Conservation (phyloP, 192 early-diverging fungal genomes). For the Coemansia furcata region DNA sequence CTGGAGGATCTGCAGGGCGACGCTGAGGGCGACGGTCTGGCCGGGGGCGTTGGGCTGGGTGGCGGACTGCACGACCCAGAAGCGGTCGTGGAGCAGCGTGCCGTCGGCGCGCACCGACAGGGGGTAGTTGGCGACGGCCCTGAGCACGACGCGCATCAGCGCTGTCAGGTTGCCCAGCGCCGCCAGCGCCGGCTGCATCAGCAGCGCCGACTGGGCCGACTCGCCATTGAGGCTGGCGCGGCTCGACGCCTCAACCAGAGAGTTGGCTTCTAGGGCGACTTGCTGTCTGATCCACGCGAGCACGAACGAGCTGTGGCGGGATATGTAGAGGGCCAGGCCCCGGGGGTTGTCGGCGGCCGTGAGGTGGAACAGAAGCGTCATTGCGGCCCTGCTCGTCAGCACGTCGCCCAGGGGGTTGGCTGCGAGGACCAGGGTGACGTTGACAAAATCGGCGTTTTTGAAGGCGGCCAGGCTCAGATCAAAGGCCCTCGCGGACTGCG, state of each 20-base stretch:
- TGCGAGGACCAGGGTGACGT: slow-evolving; percentile 23
- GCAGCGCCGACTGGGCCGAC: neutral
- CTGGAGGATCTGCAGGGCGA: slow-evolving; percentile 14
- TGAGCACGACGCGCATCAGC: slow-evolving; percentile 27
- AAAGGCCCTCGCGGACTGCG: slow-evolving; percentile 36
- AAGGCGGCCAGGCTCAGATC: slow-evolving; percentile 15
- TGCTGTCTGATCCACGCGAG: slow-evolving; percentile 45
- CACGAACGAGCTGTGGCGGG: slow-evolving; percentile 31
- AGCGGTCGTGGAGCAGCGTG: slow-evolving; percentile 14
- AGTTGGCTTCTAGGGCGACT: slow-evolving; percentile 22
- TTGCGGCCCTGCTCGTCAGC: slow-evolving; percentile 24
- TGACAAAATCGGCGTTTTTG: slow-evolving; percentile 16
- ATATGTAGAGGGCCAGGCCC: slow-evolving; percentile 23
- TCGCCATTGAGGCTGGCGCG: neutral
- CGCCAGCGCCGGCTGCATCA: slow-evolving; percentile 10
- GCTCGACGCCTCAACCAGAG: slow-evolving; percentile 11
- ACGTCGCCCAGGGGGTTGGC: slow-evolving; percentile 44
- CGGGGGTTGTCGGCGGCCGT: slow-evolving; percentile 21
- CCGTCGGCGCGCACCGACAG: slow-evolving; percentile 7
- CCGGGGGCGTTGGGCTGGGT: slow-evolving; percentile 32
- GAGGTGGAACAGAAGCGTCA: slow-evolving; percentile 37
- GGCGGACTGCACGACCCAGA: slow-evolving; percentile 30
- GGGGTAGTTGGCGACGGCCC: slow-evolving; percentile 33
- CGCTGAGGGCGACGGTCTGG: slow-evolving; percentile 14
- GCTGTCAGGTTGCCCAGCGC: slow-evolving; percentile 30